Evolutionary conservation across 305 asterid species (phyloP).

Genomic region (Fraxinus platypoda): DNA sequence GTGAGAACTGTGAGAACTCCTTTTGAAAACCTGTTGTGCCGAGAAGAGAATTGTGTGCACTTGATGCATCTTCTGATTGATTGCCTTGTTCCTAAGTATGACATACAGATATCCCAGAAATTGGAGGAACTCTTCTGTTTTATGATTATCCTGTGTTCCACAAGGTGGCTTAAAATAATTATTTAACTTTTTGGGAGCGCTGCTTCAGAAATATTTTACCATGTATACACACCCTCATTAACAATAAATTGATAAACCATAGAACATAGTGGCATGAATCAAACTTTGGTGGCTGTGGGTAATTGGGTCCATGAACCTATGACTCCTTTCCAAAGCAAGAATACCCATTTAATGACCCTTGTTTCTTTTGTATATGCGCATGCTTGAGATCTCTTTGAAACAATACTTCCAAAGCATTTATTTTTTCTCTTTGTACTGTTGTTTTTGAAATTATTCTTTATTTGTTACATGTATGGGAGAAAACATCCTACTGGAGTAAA

Average conservation of each 20-base stretch:
- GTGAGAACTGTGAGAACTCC: neutral
- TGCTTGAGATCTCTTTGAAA: neutral
- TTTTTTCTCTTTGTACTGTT: neutral
- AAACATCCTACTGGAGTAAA: neutral
- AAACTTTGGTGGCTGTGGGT: neutral
- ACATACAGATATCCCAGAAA: neutral
- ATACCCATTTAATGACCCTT: neutral
- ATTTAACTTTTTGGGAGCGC: neutral
- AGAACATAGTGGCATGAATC: neutral
- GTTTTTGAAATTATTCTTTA: neutral
- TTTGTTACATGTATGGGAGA: neutral
- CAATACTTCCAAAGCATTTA: neutral
- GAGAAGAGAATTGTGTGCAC: constrained; percentile 10
- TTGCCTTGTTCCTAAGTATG: neutral
- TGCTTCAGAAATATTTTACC: neutral
- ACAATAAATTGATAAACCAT: neutral
- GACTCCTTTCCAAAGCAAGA: neutral
- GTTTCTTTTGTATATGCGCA: neutral
- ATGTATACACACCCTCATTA: neutral
- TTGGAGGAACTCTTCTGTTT: neutral
- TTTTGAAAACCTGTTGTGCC: neutral
- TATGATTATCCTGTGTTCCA: neutral
- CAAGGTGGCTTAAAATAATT: neutral
- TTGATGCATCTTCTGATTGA: constrained; percentile 4
- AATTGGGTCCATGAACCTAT: neutral